Base-by-base conservation (phyloP, 768 basidiomycete genomes). In the Leccinellum rugosiceps region DNA sequence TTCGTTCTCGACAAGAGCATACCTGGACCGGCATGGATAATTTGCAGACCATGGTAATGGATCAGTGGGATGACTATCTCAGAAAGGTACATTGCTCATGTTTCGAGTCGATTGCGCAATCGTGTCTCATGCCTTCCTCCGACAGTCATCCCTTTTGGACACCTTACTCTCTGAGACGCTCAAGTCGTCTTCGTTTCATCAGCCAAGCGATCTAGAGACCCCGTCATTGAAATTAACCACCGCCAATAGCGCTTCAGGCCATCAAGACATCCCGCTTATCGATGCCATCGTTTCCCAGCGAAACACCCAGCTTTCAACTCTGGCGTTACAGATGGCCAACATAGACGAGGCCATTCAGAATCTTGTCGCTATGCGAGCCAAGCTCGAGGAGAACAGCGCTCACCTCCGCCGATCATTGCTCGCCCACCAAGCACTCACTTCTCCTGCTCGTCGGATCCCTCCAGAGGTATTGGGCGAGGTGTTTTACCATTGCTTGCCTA, bases 381-480 rank as follows among this genome's bases (percentile, higher is more conserved):
- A 41, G 26, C 64, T 72, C n/a, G 61, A 63, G 50, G 56, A 62
- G 28, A 61, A 53, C 34, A 59, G 57, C 41, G 34, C 46, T 17
- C 63, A 44, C 23, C 55, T 70, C 23, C 61, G 58, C 21, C 51
- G 45, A 31, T 73, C 71, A 1, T 44, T 74, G 6, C 31, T 63
- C 30, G 57, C 52, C 43, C 69, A 72, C 51, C 56, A 58, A 50
- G 66, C 68, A 31, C 62, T 69, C 17, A 57, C 38, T 31, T 62
- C 73, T 3, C 46, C 65, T 11, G 35, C 51, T 31, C 56, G 54
- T 45, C 63, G 58, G 2, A 43, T 68, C 30, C 72, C 74, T 2
- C 70, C 72, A 43, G 72, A 73, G 47, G 58, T 73, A 13, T 50
- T 71, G 26, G 66, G 72, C 2, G 65, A 72, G 46, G 59, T 75